These are phyloP conservation scores for Oryza coarctata DNA, from an alignment of 176 grass and related monocot genomes.

Conservation along the genomic window DNA sequence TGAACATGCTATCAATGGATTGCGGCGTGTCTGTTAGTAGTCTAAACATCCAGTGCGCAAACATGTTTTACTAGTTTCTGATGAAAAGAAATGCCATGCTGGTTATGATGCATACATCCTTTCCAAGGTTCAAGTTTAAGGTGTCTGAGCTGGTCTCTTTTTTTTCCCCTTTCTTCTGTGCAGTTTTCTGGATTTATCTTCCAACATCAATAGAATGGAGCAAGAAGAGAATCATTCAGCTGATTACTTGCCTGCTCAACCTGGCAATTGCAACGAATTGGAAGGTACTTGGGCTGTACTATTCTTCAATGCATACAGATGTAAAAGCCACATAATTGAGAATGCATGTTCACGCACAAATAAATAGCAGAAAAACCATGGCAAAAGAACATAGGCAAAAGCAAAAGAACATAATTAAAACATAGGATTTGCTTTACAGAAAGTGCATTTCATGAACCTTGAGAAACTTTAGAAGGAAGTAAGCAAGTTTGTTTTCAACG, in stretches of 20 bases:
- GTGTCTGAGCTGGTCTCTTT: neutral
- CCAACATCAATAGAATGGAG: conserved; percentile 33
- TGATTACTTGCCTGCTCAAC: conserved; percentile 14
- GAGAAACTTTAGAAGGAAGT: neutral
- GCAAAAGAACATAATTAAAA: too few relatives aligned
- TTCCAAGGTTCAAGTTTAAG: conserved; percentile 4
- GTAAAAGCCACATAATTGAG: neutral
- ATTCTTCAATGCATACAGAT: neutral
- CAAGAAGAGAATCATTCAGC: conserved; percentile 32
- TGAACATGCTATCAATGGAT: too few relatives aligned
- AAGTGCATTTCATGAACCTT: neutral
- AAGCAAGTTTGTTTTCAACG: neutral
- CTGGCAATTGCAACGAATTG: conserved; percentile 26
- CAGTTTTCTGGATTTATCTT: conserved; percentile 8
- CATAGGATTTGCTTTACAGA: neutral
- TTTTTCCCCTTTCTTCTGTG: conserved; percentile 1
- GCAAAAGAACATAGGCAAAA: neutral
- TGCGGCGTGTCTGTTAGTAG: too few relatives aligned
- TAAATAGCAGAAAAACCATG: neutral
- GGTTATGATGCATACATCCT: neutral
- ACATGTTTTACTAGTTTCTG: neutral
- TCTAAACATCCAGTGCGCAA: neutral
- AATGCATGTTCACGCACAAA: neutral
- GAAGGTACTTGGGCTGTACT: conserved; percentile 44
- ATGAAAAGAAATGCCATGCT: neutral